Evolutionary conservation across 495 filamentous ascomycete species (phyloP).

Genomic region (Xylaria venustula): DNA sequence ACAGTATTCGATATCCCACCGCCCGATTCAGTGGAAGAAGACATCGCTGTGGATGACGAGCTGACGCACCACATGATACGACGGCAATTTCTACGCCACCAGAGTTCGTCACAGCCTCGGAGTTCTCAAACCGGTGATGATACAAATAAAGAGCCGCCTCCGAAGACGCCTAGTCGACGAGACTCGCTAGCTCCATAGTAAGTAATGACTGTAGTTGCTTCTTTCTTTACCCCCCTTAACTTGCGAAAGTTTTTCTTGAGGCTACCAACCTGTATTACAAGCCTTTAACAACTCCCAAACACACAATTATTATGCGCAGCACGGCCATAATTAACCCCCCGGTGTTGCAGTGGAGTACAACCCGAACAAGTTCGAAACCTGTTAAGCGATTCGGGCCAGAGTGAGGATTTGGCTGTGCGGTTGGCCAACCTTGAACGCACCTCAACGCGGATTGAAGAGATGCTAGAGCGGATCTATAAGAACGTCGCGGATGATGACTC

Average conservation of each 20-base stretch:
- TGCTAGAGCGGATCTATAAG: constrained; percentile 29
- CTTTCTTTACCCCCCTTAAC: not conserved
- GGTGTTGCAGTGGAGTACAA: constrained; percentile 9
- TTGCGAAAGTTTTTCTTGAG: not conserved
- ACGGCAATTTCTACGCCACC: constrained; percentile 43
- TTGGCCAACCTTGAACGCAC: constrained; percentile 35
- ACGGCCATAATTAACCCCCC: not conserved
- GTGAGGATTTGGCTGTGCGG: constrained; percentile 26
- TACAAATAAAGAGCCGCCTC: constrained; percentile 3
- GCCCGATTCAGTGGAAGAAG: constrained; percentile 55
- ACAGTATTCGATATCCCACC: constrained; percentile 67
- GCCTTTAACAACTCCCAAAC: not conserved
- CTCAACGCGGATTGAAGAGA: constrained; percentile 32
- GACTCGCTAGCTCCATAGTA: constrained; percentile 46
- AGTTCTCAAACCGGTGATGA: constrained; percentile 17
- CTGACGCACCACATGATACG: constrained; percentile 49
- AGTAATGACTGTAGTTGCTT: not conserved
- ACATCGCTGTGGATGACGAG: constrained; percentile 55
- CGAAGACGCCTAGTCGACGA: constrained; percentile 34
- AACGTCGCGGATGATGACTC: constrained; percentile 7
- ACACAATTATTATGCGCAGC: not conserved
- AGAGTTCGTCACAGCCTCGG: constrained; percentile 25
- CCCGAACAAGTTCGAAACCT: constrained; percentile 33
- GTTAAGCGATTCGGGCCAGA: constrained; percentile 34
- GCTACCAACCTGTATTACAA: not conserved